phyloP scores from a whole-genome alignment of 176 grass and related monocot species.

The Aegilops longissima region DNA sequence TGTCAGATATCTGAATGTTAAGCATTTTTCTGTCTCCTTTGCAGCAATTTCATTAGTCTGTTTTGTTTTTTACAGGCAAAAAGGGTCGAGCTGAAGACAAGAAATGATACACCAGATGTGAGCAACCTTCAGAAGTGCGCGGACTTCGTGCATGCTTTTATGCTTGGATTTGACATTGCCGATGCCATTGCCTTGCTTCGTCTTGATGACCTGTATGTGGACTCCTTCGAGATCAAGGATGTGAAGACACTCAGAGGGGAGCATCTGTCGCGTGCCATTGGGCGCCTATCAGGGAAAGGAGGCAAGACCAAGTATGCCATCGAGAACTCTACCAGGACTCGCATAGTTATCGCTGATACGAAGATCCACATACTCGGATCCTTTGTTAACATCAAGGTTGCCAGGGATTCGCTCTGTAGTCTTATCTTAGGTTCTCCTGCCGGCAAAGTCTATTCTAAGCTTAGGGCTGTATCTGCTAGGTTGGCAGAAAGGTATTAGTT shows the following conservation, averaged over 20 bases:
- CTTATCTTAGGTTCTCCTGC: slow-evolving; percentile 92
- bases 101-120: slow-evolving; percentile 75
- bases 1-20: not conserved
- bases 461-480: slow-evolving; percentile 76
- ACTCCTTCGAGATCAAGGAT: slow-evolving; percentile 96
- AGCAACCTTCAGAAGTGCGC: slow-evolving; percentile 90
- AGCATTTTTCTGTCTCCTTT: not conserved
- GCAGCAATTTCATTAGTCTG: not conserved
- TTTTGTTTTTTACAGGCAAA: slow-evolving; percentile 40
- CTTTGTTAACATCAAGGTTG: slow-evolving; percentile 96
- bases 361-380: slow-evolving; percentile 96
- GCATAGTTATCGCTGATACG: slow-evolving; percentile 82
- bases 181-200: slow-evolving; percentile 73
- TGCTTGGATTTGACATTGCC: slow-evolving; percentile 82
- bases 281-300: slow-evolving; percentile 83
- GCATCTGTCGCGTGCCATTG: slow-evolving; percentile 86
- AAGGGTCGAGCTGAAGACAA: slow-evolving; percentile 89
- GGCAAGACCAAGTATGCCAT: slow-evolving; percentile 93
- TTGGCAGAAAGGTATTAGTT: slow-evolving; percentile 70
- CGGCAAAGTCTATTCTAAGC: slow-evolving; percentile 91
- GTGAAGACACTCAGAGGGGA: slow-evolving; percentile 91
- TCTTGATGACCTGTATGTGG: slow-evolving; percentile 81
- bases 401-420: slow-evolving; percentile 83
- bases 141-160: slow-evolving; percentile 79
- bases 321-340: slow-evolving; percentile 88